These are phyloP conservation scores for Exophiala sp. DNA, from an alignment of 2,329 filamentous ascomycete genomes.

Conservation along the genomic window DNA sequence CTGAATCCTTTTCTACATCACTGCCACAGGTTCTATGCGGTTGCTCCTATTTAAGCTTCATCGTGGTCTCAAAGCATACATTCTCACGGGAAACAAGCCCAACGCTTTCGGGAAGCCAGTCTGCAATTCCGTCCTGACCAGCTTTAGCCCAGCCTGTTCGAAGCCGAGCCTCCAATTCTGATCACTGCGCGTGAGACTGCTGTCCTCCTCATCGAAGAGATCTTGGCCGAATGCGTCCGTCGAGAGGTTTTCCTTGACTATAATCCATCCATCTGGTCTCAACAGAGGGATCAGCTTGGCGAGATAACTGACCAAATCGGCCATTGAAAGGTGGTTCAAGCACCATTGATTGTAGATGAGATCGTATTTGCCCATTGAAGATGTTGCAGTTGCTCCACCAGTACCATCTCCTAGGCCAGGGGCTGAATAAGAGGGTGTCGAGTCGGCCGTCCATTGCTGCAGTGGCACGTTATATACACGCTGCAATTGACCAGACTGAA, in stretches of 20 bases:
- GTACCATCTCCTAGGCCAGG: constrained; percentile 41
- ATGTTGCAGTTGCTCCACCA: constrained; percentile 62
- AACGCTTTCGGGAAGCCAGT: constrained; percentile 59
- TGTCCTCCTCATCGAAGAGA: constrained; percentile 69
- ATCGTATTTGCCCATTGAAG: constrained; percentile 66
- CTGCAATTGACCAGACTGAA: constrained; percentile 12
- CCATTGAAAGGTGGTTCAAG: constrained; percentile 71
- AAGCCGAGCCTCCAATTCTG: constrained; percentile 66
- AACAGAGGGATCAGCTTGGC: constrained; percentile 52
- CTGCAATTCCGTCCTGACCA: constrained; percentile 68
- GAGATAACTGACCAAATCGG: constrained; percentile 63
- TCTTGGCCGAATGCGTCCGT: constrained; percentile 52
- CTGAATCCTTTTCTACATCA: too few relatives aligned
- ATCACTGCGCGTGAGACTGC: constrained; percentile 71
- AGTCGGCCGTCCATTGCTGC: constrained; percentile 16
- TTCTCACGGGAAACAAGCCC: constrained; percentile 65
- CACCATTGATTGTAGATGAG: constrained; percentile 92
- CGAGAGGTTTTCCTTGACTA: constrained; percentile 75
- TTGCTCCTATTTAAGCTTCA: too few relatives aligned
- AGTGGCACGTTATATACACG: constrained; percentile 20
- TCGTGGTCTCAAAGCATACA: constrained; percentile 66
- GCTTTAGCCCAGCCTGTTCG: constrained; percentile 57
- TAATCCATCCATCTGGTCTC: constrained; percentile 45
- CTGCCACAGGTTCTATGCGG: too few relatives aligned
- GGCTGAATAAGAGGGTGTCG: constrained; percentile 9